These are phyloP conservation scores for Gamarada debralockiae DNA, from an alignment of 495 filamentous ascomycete genomes.

Conservation along the genomic window DNA sequence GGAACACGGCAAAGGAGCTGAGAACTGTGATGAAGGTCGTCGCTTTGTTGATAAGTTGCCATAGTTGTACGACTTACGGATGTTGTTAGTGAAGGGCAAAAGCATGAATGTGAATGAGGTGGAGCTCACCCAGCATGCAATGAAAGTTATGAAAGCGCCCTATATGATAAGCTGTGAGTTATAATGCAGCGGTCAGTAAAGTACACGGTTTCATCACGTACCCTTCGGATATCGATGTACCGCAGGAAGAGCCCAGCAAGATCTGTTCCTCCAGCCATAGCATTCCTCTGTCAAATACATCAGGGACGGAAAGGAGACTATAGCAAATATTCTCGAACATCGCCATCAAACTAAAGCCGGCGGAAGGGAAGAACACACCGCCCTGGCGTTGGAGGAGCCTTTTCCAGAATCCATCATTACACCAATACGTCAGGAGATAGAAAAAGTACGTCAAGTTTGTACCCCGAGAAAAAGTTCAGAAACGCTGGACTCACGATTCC, in stretches of 20 bases:
- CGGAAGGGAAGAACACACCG: neutral
- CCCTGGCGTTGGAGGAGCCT: neutral
- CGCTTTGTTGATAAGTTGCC: slow-evolving; percentile 44
- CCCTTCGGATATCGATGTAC: slow-evolving; percentile 47
- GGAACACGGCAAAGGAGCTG: slow-evolving; percentile 42
- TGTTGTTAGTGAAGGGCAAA: slow-evolving; percentile 33
- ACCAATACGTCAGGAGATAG: slow-evolving; percentile 21
- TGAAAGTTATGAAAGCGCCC: too few species aligned
- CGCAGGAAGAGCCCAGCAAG: slow-evolving; percentile 34
- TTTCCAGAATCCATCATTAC: neutral
- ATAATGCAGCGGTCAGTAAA: too few species aligned
- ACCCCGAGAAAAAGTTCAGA: neutral
- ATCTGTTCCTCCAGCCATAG: slow-evolving; percentile 24
- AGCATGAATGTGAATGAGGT: too few species aligned
- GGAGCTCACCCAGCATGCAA: too few species aligned
- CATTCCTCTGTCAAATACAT: slow-evolving; percentile 31
- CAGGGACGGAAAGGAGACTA: slow-evolving; percentile 25
- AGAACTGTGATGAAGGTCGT: slow-evolving; percentile 44
- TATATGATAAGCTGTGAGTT: too few species aligned
- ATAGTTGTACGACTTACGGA: slow-evolving; percentile 40
- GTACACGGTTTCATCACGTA: slow-evolving; percentile 23
- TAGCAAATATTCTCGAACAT: slow-evolving; percentile 21
- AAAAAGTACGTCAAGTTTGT: neutral
- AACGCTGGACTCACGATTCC: slow-evolving; percentile 17
- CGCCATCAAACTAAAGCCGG: slow-evolving; percentile 19